Base-by-base conservation (phyloP, 1,139 yeast species). In the Pichia sp. region DNA sequence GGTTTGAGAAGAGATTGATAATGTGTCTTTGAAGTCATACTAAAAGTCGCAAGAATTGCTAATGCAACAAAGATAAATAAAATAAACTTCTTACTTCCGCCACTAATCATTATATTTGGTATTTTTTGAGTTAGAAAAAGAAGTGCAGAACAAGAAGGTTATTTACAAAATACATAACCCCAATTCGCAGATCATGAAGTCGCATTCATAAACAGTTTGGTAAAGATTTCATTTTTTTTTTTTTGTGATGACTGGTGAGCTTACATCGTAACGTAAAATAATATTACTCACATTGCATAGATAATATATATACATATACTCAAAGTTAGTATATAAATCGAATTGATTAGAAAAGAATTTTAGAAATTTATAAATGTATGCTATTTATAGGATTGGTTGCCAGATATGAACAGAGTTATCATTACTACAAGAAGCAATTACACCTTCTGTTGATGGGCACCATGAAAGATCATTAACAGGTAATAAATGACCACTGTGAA, bases 381-480 rank as follows among this genome's bases (percentile, higher is more conserved):
- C 25, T 30, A n/a, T n/a, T n/a, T n/a, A 39, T 20, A 45, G 26
- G n/a, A 41, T 20, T 22, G 88, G 88, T 58, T 75, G 78, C 96
- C 96, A 92, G 1, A 90, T 68, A 55, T 92, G 97, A 32, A 90
- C 67, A 4, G 95, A 79, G 62, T 92, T 92, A 61, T 92, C 97
- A 60, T 86, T 92, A 0, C 92, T 82, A 4, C 88, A 95, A 60
- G 89, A 81, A 9, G 92, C 85, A 41, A 90, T 59, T 67, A 87
- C 74, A 85, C 90, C 82, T 12, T 83, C 81, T 54, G 84, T 84
- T 55, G 80, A 81, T 1, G 81, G 78, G 51, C 89, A 86, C 98
- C 98, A 92, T 42, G 82, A 78, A 42, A 90, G 71, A 61, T 90
- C 97, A 59, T 85, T 82, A 16, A 92, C 86, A 23, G 94, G 90